These are phyloP conservation scores for Aleurites moluccanus DNA, from an alignment of 441 rosid species.

Conservation along the genomic window DNA sequence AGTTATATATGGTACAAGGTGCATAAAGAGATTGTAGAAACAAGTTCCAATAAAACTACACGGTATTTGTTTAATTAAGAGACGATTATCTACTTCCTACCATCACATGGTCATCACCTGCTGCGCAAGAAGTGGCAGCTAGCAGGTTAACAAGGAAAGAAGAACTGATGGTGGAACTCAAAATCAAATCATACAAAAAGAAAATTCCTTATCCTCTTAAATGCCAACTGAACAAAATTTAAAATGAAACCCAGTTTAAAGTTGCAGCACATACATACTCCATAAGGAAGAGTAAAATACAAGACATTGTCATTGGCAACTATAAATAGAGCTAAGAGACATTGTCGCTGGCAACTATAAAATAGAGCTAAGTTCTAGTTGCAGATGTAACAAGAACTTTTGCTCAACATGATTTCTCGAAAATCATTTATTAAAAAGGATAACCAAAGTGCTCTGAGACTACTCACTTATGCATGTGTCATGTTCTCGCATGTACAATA, in stretches of 20 bases:
- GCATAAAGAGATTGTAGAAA: neutral
- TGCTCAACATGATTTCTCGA: neutral
- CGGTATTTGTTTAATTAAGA: neutral
- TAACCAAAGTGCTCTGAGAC: neutral
- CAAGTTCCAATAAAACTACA: neutral
- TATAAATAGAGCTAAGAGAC: too few species aligned
- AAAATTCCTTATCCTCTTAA: neutral
- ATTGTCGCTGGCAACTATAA: too few species aligned
- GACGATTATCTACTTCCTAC: neutral
- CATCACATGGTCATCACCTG: neutral
- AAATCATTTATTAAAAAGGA: neutral
- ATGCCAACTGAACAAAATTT: neutral
- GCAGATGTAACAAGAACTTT: neutral
- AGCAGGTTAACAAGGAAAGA: neutral
- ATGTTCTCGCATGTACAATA: slow-evolving; percentile 83
- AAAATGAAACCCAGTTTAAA: neutral
- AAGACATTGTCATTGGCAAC: neutral
- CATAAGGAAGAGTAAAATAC: neutral
- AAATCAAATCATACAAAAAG: neutral
- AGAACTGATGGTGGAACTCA: neutral
- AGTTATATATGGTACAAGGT: neutral
- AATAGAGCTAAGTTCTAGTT: too few species aligned
- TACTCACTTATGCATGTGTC: slow-evolving; percentile 82
- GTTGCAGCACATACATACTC: neutral
- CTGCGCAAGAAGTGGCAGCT: too few species aligned